A percentile compares a stretch with the other conserved stretches of the same genome.
Evolutionary conservation across 75 land plant species (phyloP).

Genomic region (Pinus albicaulis): DNA sequence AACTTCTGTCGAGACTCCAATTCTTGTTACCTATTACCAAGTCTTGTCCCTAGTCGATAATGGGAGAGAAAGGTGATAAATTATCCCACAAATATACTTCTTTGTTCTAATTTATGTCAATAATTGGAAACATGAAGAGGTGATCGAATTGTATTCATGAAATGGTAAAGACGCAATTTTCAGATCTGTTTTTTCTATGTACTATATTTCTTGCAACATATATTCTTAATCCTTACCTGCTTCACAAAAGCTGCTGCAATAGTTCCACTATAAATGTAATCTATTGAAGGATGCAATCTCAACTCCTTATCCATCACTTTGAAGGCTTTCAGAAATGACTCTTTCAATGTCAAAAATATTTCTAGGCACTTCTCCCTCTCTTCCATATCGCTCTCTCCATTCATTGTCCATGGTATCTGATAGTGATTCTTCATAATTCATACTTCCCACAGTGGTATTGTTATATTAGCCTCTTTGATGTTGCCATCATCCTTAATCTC

Average conservation of each 20-base stretch:
- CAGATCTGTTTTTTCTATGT: neutral
- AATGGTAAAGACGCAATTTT: neutral
- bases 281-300: slow-evolving; percentile 69
- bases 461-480: slow-evolving; percentile 10
- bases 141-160: neutral
- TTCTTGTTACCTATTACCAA: slow-evolving; percentile 77
- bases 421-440: slow-evolving; percentile 50
- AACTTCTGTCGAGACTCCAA: slow-evolving; percentile 89
- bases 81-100: neutral
- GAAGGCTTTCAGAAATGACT: slow-evolving; percentile 70
- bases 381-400: slow-evolving; percentile 21
- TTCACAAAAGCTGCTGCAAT: slow-evolving; percentile 83
- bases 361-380: slow-evolving; percentile 51
- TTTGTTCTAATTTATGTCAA: neutral
- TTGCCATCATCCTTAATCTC: slow-evolving; percentile 5
- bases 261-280: slow-evolving; percentile 93
- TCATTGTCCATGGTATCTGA: slow-evolving; percentile 39
- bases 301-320: slow-evolving; percentile 88
- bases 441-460: slow-evolving; percentile 23
- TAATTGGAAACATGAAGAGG: neutral
- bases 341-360: slow-evolving; percentile 50
- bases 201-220: neutral
- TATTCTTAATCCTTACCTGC: slow-evolving; percentile 50
- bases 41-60: slow-evolving; percentile 56
- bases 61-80: neutral